Conservation (phyloP, 371 early-diverging fungal species). For the Apophysomyces trapeziformis region DNA sequence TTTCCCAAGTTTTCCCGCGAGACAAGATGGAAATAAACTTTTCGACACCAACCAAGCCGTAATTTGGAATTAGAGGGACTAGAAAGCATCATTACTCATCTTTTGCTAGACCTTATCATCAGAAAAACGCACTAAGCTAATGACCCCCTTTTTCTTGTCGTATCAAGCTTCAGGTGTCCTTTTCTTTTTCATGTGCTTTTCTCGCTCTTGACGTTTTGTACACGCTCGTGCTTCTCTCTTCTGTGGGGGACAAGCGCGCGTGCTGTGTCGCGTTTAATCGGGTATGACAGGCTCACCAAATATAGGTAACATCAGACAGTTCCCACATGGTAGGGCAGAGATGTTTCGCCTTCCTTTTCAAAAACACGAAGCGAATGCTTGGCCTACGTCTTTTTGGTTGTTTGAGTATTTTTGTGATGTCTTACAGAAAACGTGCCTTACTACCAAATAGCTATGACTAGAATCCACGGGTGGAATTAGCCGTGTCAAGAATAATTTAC, state of each 20-base stretch:
- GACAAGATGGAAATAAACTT: too few species aligned
- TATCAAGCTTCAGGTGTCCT: too few species aligned
- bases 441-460: not conserved
- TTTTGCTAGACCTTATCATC: too few species aligned
- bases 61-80: too few species aligned
- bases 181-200: not conserved
- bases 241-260: conserved; percentile 8
- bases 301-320: conserved; percentile 1
- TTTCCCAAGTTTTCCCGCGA: too few species aligned
- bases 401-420: not conserved
- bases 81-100: too few species aligned
- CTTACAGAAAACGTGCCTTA: conserved; percentile 1
- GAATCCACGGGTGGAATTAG: not conserved
- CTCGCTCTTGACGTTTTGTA: not conserved
- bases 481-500: not conserved
- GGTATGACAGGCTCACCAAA: conserved; percentile 6
- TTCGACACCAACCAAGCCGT: too few species aligned
- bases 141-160: too few species aligned
- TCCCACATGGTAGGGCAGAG: conserved; percentile 11
- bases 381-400: not conserved
- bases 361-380: not conserved
- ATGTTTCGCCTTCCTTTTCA: not conserved
- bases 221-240: conserved; percentile 3
- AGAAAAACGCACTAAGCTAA: too few species aligned
- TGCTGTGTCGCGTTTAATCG: conserved; percentile 10